Conservation (phyloP, 139 green algal species). For the Picochlorum costavermella region DNA sequence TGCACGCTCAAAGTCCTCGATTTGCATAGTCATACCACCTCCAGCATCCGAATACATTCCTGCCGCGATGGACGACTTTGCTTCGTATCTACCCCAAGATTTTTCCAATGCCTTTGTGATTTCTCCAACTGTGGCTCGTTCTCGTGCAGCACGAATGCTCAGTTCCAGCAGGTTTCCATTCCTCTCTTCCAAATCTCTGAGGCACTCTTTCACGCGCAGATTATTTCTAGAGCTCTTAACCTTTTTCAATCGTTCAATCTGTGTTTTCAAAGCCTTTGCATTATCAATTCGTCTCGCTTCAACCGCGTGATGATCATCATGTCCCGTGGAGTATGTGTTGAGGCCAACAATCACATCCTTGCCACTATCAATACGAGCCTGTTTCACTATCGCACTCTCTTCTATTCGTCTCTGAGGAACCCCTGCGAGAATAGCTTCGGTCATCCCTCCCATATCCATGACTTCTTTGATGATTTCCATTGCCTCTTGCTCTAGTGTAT, state of each 20-base stretch:
- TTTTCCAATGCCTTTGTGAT: conserved; percentile 51
- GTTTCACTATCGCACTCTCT: conserved; percentile 43
- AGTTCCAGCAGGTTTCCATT: conserved; percentile 50
- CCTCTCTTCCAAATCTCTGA: conserved; percentile 21
- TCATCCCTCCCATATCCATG: conserved; percentile 58
- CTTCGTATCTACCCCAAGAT: conserved; percentile 47
- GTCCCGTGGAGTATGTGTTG: conserved; percentile 48
- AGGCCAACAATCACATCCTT: conserved; percentile 56
- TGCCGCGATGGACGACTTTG: conserved; percentile 22
- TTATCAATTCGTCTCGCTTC: conserved; percentile 57
- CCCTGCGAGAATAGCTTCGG: conserved; percentile 42
- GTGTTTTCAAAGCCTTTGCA: conserved; percentile 20
- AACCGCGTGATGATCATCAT: conserved; percentile 17
- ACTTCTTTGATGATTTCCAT: conserved; percentile 43
- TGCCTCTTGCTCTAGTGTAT: conserved; percentile 38
- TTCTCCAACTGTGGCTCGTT: conserved; percentile 52
- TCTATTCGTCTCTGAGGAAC: conserved; percentile 33
- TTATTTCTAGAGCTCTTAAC: conserved; percentile 16
- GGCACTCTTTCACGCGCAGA: conserved; percentile 13
- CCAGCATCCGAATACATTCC: conserved; percentile 38
- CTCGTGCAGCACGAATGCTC: conserved; percentile 39
- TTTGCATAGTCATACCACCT: conserved; percentile 5
- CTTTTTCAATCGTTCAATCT: conserved; percentile 26
- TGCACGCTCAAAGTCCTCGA: conserved; percentile 22
- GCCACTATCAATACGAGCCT: conserved; percentile 56